phyloP scores from a whole-genome alignment of 2,329 filamentous ascomycete genomes.

The Fusarium equiseti region DNA sequence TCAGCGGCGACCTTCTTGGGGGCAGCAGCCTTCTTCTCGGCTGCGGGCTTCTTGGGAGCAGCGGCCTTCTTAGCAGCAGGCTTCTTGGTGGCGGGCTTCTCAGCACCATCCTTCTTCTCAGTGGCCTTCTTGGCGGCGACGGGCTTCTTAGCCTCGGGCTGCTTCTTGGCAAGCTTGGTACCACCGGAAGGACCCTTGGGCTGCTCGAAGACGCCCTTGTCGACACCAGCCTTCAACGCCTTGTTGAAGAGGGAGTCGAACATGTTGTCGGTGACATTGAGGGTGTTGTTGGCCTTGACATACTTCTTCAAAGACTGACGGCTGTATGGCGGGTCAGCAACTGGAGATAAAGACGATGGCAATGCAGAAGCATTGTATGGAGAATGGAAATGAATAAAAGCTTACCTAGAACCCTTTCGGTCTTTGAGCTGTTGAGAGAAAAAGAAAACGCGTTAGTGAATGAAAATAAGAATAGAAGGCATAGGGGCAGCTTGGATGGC shows the following conservation, averaged over 20 bases:
- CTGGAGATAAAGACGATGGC: slow-evolving; percentile 7
- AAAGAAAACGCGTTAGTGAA: slow-evolving; percentile 59
- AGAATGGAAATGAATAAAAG: slow-evolving; percentile 9
- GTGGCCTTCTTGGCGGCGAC: slow-evolving; percentile 50
- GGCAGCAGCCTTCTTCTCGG: slow-evolving; percentile 52
- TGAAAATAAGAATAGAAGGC: slow-evolving; percentile 35
- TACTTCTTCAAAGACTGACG: slow-evolving; percentile 73
- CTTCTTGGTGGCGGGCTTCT: slow-evolving; percentile 52
- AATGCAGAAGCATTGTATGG: slow-evolving; percentile 13
- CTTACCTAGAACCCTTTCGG: slow-evolving; percentile 66
- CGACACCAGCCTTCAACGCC: slow-evolving; percentile 83
- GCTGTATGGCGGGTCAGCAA: slow-evolving; percentile 52
- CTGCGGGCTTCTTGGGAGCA: slow-evolving; percentile 55
- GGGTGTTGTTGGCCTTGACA: slow-evolving; percentile 66
- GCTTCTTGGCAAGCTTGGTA: slow-evolving; percentile 92
- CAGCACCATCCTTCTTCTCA: slow-evolving; percentile 52
- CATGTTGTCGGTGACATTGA: slow-evolving; percentile 65
- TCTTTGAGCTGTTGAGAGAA: slow-evolving; percentile 67
- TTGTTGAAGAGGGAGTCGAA: slow-evolving; percentile 85
- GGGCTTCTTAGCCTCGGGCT: slow-evolving; percentile 57
- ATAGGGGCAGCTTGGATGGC: slow-evolving; percentile 17
- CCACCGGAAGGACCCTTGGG: slow-evolving; percentile 93
- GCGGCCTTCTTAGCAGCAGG: slow-evolving; percentile 50
- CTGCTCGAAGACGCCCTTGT: slow-evolving; percentile 87
- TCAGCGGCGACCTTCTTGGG: slow-evolving; percentile 51